Evolutionary conservation across 2,329 filamentous ascomycete species (phyloP), one percentile per base, ranked within the genome.

Genomic region (Rosellinia necatrix): DNA sequence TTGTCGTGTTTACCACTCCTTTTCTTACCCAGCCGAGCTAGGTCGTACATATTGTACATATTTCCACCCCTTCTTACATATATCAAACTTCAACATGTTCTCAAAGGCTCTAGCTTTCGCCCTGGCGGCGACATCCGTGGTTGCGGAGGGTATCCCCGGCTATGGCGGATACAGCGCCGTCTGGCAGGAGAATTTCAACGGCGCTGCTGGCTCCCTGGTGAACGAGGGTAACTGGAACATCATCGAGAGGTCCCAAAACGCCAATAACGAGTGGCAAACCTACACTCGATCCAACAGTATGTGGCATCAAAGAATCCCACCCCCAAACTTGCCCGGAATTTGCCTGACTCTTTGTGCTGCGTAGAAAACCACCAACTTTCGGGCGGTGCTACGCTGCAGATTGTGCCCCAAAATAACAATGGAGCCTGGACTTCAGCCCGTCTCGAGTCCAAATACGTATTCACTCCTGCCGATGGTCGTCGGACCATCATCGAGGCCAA

Each of bases 371-470:
- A 80, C 15, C 80, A 83, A 65, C 72, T 79, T 42, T 79, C 76
- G 6, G 80, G 80, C 9, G 79, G 77, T 35, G 61, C 71, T n/a
- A 81, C 80, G 0, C 68, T 83, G 10, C 80, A 82, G 67, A 71
- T 83, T 49, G 74, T 82, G 0, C 80, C 80, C 10, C 75, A 74
- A 64, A 68, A 69, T 50, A 69, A 74, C 35, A 48, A 66, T 44
- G 63, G 67, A 9, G 72, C 74, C 13, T 82, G 79, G 79, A 81
- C 78, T 0, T 81, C 78, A 6, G 79, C 75, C 10, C 76, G 79
- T 21, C 67, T 82, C 64, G 79, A 82, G 70, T 75, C 74, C 58
- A 75, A 70, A 56, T 75, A 76, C 64, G 70, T 74, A 3, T 81
- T 78, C 70, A 75, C 74, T 2, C 77, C 79, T 0, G 40, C 68